phyloP scores from a whole-genome alignment of 2,329 filamentous ascomycete species.

The Tolypocladium tropicale region DNA sequence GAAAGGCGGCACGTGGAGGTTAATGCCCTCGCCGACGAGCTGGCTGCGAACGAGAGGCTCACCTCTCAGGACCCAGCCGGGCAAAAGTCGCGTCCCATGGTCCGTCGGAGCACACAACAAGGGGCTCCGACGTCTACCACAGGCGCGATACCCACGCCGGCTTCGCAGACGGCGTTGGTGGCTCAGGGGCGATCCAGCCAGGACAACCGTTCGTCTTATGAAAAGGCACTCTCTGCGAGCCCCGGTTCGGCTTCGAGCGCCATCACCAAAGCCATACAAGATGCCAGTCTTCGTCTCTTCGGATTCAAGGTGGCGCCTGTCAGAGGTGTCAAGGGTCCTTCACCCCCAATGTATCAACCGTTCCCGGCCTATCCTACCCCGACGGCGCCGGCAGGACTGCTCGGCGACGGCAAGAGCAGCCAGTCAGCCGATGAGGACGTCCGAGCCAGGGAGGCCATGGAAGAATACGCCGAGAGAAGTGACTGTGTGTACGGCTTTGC shows the following conservation, averaged over 20 bases:
- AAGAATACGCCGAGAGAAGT: conserved; percentile 85
- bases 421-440: conserved; percentile 65
- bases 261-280: conserved; percentile 89
- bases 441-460: conserved; percentile 68
- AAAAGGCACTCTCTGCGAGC: conserved; percentile 61
- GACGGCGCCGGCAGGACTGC: conserved; percentile 46
- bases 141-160: conserved; percentile 56
- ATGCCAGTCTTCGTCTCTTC: conserved; percentile 70
- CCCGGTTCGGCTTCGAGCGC: conserved; percentile 71
- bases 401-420: conserved; percentile 51
- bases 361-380: conserved; percentile 78
- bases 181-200: conserved; percentile 60
- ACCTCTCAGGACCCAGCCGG: conserved; percentile 35
- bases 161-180: conserved; percentile 66
- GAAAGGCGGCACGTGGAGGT: conserved; percentile 94
- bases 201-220: conserved; percentile 70
- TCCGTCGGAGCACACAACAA: conserved; percentile 70
- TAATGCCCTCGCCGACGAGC: conserved; percentile 91
- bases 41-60: conserved; percentile 70
- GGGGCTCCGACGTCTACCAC: conserved; percentile 58
- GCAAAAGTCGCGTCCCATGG: conserved; percentile 51
- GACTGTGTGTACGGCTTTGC: conserved; percentile 97
- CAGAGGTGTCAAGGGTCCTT: conserved; percentile 52
- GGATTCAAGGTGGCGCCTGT: conserved; percentile 61
- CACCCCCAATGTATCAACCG: conserved; percentile 68